Evolutionary conservation across 768 basidiomycete genomes (phyloP), one percentile per base, ranked within the genome.

Genomic region (Lyophyllum atratum): DNA sequence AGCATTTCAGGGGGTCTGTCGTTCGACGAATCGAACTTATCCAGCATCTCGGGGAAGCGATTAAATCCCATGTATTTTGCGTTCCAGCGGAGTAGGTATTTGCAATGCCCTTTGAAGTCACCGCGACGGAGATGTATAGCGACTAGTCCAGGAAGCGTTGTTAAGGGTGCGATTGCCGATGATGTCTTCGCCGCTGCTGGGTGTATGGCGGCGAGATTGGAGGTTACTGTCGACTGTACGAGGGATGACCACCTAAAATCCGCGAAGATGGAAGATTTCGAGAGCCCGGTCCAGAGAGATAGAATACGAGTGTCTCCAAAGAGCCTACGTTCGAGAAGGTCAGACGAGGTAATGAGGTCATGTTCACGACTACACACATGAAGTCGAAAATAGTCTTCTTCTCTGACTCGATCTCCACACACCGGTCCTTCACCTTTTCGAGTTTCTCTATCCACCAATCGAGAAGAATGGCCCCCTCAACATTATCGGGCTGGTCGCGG

Each of bases 381-480:
- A 33, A 52, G 43, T 63, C 52, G 28, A 84, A 85, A 1, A 84
- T 64, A 22, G 60, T 54, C 53, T 71, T 74, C n/a, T 71, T 62
- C 31, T 71, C 64, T 4, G 73, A 73, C 45, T 80, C 75, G 22
- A 83, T 63, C 48, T 77, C 74, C 54, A 85, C 77, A 44, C 80
- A 80, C 8, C 72, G 60, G 11, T 73, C 67, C 11, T 73, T 64
- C 4, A 73, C 65, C 3, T 62, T 43, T 2, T 54, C 55, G 21
- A 86, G 66, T 10, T 69, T 67, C 1, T 70, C 50, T 3, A 67
- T 64, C 83, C 85, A 86, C 78, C 80, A 81, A 3, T 77, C 68
- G 10, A 86, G 64, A 0, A 85, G 70, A 10, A 64, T 68, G 11
- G 46, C 54, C 1, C 81, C 80, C 17, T 79, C 77, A 0, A 69